Conservation (phyloP, 495 filamentous ascomycete species). For the Echria macrotheca region DNA sequence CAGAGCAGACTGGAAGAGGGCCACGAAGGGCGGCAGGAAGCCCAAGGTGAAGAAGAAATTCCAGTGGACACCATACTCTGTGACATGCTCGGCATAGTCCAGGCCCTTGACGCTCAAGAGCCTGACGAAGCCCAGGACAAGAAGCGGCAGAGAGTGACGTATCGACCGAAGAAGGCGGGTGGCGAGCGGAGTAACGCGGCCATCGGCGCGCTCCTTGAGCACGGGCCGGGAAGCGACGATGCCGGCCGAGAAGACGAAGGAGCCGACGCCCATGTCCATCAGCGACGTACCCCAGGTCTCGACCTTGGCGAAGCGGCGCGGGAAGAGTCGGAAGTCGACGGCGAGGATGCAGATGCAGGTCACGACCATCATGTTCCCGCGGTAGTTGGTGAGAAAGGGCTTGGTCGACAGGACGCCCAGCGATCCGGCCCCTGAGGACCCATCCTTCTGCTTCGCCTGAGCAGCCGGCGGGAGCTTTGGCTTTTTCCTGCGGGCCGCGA, state of each 20-base stretch:
- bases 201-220: conserved; percentile 60
- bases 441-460: conserved; percentile 18
- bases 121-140: conserved; percentile 74
- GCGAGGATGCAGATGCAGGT: conserved; percentile 94
- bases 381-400: conserved; percentile 86
- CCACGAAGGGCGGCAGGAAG: conserved; percentile 82
- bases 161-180: conserved; percentile 56
- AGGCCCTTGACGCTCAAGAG: conserved; percentile 87
- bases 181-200: conserved; percentile 41
- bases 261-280: conserved; percentile 97
- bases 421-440: conserved; percentile 7
- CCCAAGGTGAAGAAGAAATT: conserved; percentile 99
- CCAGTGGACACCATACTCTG: conserved; percentile 98
- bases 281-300: conserved; percentile 97
- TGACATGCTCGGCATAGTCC: conserved; percentile 95
- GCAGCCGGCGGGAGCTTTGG: conserved; percentile 51
- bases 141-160: conserved; percentile 75
- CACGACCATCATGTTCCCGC: conserved; percentile 85
- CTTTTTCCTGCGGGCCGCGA: conserved; percentile 42
- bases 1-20: conserved; percentile 68
- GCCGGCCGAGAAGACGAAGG: conserved; percentile 95
- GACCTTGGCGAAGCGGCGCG: conserved; percentile 91
- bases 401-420: conserved; percentile 65
- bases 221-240: conserved; percentile 83
- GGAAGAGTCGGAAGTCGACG: conserved; percentile 91